Evolutionary conservation across 1,284 basidiomycete genomes (phyloP).

Genomic region (Exobasidium rhododendri): DNA sequence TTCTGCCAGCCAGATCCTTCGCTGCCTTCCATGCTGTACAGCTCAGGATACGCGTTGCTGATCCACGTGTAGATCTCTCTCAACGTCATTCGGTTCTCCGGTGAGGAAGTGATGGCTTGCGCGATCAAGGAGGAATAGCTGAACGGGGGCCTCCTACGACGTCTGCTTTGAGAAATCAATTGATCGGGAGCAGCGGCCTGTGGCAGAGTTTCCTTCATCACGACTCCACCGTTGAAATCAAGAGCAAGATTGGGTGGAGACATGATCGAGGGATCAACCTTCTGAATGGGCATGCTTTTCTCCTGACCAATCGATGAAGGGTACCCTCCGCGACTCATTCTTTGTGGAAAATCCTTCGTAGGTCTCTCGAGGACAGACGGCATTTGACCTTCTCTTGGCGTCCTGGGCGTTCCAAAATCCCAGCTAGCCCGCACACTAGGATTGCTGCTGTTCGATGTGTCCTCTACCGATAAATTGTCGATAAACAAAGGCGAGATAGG

Average conservation of each 20-base stretch:
- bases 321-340: neutral
- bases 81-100: conserved; percentile 42
- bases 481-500: conserved; percentile 36
- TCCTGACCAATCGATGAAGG: neutral
- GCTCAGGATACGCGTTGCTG: conserved; percentile 31
- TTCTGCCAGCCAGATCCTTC: conserved; percentile 49
- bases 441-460: neutral
- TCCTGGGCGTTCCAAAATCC: conserved; percentile 7
- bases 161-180: conserved; percentile 30
- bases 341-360: neutral
- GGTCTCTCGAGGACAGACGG: conserved; percentile 12
- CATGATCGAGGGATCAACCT: neutral
- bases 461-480: conserved; percentile 32
- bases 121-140: conserved; percentile 49
- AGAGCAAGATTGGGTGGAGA: neutral
- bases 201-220: neutral
- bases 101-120: conserved; percentile 42
- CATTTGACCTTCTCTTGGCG: neutral
- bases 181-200: neutral
- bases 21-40: conserved; percentile 36
- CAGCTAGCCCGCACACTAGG: neutral
- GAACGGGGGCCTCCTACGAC: conserved; percentile 37
- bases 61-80: conserved; percentile 50
- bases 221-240: neutral
- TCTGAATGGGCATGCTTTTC: neutral